A percentile compares a stretch with the other conserved stretches of the same genome.
phyloP scores from a whole-genome alignment of 208 protist species.

The Leptomonas pyrrhocoris region DNA sequence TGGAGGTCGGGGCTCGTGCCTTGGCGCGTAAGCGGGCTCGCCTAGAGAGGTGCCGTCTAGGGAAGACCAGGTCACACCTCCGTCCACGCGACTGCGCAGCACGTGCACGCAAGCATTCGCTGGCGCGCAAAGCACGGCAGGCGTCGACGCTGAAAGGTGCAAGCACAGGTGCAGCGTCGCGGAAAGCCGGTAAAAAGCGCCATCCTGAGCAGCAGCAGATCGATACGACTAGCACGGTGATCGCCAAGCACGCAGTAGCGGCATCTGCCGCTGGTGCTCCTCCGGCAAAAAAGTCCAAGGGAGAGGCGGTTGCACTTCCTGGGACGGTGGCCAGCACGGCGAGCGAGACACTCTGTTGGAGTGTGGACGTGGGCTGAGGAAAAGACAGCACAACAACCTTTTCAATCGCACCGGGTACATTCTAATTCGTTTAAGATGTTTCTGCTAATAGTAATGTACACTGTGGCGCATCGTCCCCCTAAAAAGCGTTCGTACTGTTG shows the following conservation, averaged over 20 bases:
- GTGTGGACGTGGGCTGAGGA: constrained; percentile 19
- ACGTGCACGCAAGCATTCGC: constrained; percentile 1
- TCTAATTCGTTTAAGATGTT: too few relatives aligned
- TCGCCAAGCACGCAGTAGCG: too few relatives aligned
- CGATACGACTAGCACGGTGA: too few relatives aligned
- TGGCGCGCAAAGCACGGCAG: constrained; percentile 3
- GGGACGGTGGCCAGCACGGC: background rate
- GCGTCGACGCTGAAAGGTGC: background rate
- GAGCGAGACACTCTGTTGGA: constrained; percentile 23
- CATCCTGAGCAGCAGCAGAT: background rate
- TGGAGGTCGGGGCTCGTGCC: constrained; percentile 20
- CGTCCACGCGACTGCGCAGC: constrained; percentile 5
- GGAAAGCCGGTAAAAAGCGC: background rate
- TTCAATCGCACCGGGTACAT: too few relatives aligned
- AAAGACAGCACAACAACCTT: background rate
- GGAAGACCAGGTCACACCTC: constrained; percentile 7
- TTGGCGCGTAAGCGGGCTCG: constrained; percentile 5
- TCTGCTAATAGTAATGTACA: too few relatives aligned
- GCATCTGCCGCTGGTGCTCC: too few relatives aligned
- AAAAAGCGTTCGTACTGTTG: too few relatives aligned
- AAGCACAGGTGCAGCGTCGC: background rate
- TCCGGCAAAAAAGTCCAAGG: background rate
- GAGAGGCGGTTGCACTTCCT: background rate
- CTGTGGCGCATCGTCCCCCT: too few relatives aligned
- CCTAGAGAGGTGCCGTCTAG: constrained; percentile 18